A percentile compares a stretch with the other conserved stretches of the same genome.
Conservation (phyloP, 225 moss, liverwort and hornwort genomes). For the Physcomitrium patens region DNA sequence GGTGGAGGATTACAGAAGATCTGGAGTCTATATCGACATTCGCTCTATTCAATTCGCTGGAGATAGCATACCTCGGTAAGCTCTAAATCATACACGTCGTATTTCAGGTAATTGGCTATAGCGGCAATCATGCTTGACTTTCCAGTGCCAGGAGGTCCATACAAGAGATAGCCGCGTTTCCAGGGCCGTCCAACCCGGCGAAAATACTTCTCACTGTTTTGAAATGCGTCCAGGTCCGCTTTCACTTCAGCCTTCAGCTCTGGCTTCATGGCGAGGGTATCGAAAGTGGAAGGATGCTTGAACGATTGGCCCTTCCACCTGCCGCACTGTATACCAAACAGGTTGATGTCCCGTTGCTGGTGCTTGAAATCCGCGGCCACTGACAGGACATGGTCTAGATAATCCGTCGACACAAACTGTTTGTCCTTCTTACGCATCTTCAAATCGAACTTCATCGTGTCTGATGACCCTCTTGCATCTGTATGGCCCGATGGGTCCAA, state of each 20-base stretch:
- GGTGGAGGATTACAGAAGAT: background rate
- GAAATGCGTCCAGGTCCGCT: background rate
- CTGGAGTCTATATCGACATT: background rate
- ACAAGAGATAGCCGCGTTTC: conserved; percentile 30
- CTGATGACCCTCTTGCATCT: background rate
- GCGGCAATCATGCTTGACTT: conserved; percentile 30
- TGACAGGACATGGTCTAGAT: conserved; percentile 36
- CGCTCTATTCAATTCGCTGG: background rate
- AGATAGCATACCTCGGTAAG: conserved; percentile 12
- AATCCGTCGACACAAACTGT: conserved; percentile 26
- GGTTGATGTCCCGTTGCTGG: conserved; percentile 32
- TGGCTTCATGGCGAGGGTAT: background rate
- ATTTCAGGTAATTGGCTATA: conserved; percentile 41
- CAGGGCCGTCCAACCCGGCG: conserved; percentile 29
- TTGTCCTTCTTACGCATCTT: conserved; percentile 36
- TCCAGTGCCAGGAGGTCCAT: background rate
- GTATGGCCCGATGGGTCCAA: background rate
- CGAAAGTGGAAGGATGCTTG: background rate
- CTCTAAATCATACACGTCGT: background rate
- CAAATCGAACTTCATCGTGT: conserved; percentile 22
- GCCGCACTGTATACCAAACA: conserved; percentile 41
- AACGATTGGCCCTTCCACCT: conserved; percentile 39
- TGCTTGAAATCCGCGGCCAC: conserved; percentile 32
- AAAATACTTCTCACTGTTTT: background rate
- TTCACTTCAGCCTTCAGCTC: background rate